A percentile compares a stretch with the other conserved stretches of the same genome.
These are phyloP conservation scores for Boletus huronensis DNA, from an alignment of 768 basidiomycete genomes.

Conservation along the genomic window DNA sequence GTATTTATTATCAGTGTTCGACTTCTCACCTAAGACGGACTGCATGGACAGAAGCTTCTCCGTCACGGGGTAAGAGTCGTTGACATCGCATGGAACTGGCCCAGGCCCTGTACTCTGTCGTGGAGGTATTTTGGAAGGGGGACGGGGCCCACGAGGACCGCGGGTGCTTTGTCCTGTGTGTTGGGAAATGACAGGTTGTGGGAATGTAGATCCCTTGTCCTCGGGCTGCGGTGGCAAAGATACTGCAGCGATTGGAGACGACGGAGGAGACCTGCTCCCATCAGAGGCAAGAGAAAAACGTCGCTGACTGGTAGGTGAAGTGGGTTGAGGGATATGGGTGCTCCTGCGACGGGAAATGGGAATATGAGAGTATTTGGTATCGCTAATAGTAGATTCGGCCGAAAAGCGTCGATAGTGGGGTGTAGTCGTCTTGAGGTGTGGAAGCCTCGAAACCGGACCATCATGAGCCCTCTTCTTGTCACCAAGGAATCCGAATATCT, in stretches of 20 bases:
- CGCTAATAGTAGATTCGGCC: slow-evolving; percentile 23
- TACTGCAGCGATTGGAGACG: slow-evolving; percentile 1
- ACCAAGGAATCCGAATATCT: slow-evolving; percentile 71
- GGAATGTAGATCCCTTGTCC: background rate
- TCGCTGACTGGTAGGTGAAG: slow-evolving; percentile 10
- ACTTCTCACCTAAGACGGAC: slow-evolving; percentile 12
- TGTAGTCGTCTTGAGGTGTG: slow-evolving; percentile 26
- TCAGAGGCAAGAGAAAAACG: slow-evolving; percentile 15
- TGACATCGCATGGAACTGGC: slow-evolving; percentile 2
- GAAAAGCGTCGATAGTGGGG: slow-evolving; percentile 23
- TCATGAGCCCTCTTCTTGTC: slow-evolving; percentile 40
- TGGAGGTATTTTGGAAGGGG: slow-evolving; percentile 32
- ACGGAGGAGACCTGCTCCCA: slow-evolving; percentile 3
- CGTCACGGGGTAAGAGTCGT: background rate
- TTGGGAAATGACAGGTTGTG: slow-evolving; percentile 1
- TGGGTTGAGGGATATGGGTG: slow-evolving; percentile 12
- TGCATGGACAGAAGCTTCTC: background rate
- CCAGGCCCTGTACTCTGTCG: slow-evolving; percentile 28
- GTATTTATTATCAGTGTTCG: slow-evolving; percentile 11
- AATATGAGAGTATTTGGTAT: slow-evolving; percentile 22
- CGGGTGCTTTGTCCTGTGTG: slow-evolving; percentile 29
- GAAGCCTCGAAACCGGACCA: slow-evolving; percentile 33
- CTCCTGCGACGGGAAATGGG: slow-evolving; percentile 10
- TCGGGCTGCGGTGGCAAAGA: slow-evolving; percentile 1
- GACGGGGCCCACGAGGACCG: slow-evolving; percentile 44